Evolutionary conservation across 75 land plant species (phyloP).

Genomic region (Picea glauca): DNA sequence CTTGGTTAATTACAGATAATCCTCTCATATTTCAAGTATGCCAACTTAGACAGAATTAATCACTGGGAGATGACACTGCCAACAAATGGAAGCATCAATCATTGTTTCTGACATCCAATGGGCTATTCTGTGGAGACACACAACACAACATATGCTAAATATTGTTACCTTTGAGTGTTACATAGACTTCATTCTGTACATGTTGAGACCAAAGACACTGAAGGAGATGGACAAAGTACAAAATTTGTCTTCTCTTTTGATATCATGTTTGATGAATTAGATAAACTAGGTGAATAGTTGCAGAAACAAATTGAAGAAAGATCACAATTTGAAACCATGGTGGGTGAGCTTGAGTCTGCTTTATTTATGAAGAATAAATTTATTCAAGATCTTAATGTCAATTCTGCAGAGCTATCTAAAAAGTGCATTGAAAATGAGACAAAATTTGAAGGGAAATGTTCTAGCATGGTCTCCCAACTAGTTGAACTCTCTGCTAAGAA

Average conservation of each 20-base stretch:
- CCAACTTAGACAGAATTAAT: too few species aligned
- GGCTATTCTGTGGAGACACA: too few species aligned
- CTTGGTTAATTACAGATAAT: too few species aligned
- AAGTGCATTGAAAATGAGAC: conserved; percentile 1
- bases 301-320: not conserved
- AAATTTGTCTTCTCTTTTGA: conserved; percentile 9
- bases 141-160: too few species aligned
- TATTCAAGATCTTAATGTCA: conserved; percentile 23
- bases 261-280: conserved; percentile 12
- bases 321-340: too few species aligned
- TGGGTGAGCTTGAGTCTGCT: conserved; percentile 18
- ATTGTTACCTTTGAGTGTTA: too few species aligned
- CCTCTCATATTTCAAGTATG: too few species aligned
- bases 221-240: not conserved
- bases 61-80: too few species aligned
- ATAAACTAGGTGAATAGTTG: conserved; percentile 22
- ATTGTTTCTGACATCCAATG: too few species aligned
- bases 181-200: not conserved
- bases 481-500: conserved; percentile 16
- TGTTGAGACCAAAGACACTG: not conserved
- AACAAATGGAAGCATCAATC: too few species aligned
- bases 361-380: conserved; percentile 21
- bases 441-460: not conserved
- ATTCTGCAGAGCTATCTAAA: conserved; percentile 12
- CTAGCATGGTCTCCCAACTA: not conserved